A percentile compares a stretch with the other conserved stretches of the same genome.
These are phyloP conservation scores for Vanrija pseudolonga DNA, from an alignment of 1,284 basidiomycete genomes.

Conservation along the genomic window DNA sequence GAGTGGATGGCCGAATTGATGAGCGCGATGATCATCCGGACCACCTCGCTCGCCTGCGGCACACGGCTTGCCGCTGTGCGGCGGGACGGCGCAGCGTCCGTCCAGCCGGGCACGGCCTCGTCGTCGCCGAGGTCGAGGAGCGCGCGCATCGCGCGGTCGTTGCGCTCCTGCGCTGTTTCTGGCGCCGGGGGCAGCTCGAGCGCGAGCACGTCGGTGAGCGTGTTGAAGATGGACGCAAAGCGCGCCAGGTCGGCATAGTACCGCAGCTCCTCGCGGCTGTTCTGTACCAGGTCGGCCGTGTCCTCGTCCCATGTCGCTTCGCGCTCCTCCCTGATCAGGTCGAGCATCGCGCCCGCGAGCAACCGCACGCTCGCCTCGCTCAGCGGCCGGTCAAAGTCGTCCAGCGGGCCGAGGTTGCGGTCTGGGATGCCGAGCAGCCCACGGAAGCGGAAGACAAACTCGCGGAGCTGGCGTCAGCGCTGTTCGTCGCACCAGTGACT, in stretches of 20 bases:
- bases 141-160: conserved; percentile 26
- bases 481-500: conserved; percentile 1
- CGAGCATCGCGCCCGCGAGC: conserved; percentile 35
- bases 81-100: conserved; percentile 23
- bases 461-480: conserved; percentile 29
- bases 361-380: conserved; percentile 36
- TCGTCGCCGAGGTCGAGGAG: conserved; percentile 29
- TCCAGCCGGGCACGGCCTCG: conserved; percentile 27
- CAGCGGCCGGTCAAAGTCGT: conserved; percentile 43
- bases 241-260: conserved; percentile 42
- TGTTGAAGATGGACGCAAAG: conserved; percentile 30
- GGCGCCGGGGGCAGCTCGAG: conserved; percentile 20
- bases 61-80: conserved; percentile 32
- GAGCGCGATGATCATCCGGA: conserved; percentile 41
- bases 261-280: conserved; percentile 38
- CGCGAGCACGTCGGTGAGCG: conserved; percentile 17
- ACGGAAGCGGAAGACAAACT: conserved; percentile 38
- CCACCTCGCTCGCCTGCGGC: conserved; percentile 31
- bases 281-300: not conserved
- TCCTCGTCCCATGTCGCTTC: not conserved
- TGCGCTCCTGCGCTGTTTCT: conserved; percentile 11
- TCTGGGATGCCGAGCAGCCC: conserved; percentile 31
- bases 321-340: conserved; percentile 22
- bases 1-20: conserved; percentile 24
- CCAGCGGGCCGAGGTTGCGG: conserved; percentile 30